Evolutionary conservation across 768 basidiomycete genomes (phyloP), one percentile per base, ranked within the genome.

Genomic region (Lepiota venenata): DNA sequence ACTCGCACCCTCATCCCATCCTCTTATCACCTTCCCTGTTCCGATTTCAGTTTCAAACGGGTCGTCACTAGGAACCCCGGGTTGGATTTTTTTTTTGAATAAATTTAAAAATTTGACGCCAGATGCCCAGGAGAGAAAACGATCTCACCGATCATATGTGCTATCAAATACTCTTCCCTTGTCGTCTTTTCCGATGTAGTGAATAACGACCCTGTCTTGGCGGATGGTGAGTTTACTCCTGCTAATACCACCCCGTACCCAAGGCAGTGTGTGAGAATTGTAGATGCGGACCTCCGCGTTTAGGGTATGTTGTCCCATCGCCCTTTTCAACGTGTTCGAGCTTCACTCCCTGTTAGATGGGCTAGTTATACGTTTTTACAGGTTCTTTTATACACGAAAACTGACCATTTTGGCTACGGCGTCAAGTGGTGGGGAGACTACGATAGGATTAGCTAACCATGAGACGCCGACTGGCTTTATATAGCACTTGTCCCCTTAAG

Each of bases 1-100:
- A 7, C 25, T 70, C 79, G 62, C 59, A 86, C 92, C 92, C 68
- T 93, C 89, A 64, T 93, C 92, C 93, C 91, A 94, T 29, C 92
- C 90, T 64, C 77, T 86, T 71, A 94, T 93, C 46, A 95, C 92
- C 66, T 85, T 85, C 12, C 89, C 88, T 21, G 83, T 74, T 41
- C 92, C 90, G 58, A 93, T 92, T 65, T 81, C 65, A 2, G 87
- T 90, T 58, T 69, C 63, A 67, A 93, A 93, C 1, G 89, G 80
- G 0, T 2, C 2, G 0, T 74, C 72, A 36, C 91, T 91, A 66
- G 15, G 45, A 32, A 56, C 32, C 32, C 32, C 32, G 8, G 10
- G 8, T 11, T 22, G 36, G 16, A 18, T 11, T 32, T 20, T 35
- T 16, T 36, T 16, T 36, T 32, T 12, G 36, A 15, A 50, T 0